Conservation (phyloP, 106 monocot genomes). For the Dendrobium huoshanense region DNA sequence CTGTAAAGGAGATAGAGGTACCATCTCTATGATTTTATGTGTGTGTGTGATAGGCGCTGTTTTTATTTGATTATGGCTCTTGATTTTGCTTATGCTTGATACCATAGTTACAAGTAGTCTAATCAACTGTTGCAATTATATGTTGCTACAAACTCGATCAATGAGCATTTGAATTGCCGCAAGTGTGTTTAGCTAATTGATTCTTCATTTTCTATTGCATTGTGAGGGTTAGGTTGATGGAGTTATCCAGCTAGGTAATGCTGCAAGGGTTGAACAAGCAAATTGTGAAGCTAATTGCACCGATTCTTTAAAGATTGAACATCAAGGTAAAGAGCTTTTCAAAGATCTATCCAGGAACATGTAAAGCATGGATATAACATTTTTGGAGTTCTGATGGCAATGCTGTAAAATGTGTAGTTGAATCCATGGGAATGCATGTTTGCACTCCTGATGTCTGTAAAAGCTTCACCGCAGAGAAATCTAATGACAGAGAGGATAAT, state of each 20-base stretch:
- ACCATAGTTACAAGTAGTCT: background rate
- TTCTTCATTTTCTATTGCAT: background rate
- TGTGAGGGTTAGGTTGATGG: constrained; percentile 39
- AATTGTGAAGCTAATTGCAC: constrained; percentile 4
- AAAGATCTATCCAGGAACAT: background rate
- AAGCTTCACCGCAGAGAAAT: constrained; percentile 8
- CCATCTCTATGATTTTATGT: background rate
- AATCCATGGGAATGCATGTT: background rate
- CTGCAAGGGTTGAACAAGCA: background rate
- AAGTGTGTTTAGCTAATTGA: background rate
- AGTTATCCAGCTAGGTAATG: constrained; percentile 29
- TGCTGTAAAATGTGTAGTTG: constrained; percentile 18
- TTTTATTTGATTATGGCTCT: background rate
- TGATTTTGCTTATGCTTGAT: background rate
- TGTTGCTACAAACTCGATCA: background rate
- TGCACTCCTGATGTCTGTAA: constrained; percentile 12
- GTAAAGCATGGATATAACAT: background rate
- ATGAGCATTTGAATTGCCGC: background rate
- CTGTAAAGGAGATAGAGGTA: constrained; percentile 75
- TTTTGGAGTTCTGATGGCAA: constrained; percentile 5
- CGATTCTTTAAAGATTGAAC: constrained; percentile 2
- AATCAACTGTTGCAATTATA: background rate
- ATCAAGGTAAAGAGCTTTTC: constrained; percentile 17
- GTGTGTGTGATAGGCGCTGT: background rate
- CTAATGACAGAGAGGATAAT: constrained; percentile 13